Evolutionary conservation across 495 filamentous ascomycete species (phyloP).

Genomic region (Tuber melanosporum): DNA sequence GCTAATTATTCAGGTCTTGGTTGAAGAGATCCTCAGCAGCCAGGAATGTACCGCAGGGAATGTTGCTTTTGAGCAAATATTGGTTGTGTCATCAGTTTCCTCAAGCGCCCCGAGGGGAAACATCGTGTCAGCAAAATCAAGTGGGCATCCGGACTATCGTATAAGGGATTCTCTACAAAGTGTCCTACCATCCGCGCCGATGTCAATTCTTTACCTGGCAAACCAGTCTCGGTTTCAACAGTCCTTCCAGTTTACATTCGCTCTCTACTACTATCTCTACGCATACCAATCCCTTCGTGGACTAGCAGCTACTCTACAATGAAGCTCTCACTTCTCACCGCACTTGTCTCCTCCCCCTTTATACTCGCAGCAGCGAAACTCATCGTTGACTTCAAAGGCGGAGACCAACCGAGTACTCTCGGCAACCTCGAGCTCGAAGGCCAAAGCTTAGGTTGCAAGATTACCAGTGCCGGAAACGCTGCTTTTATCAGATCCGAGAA

Average conservation of each 20-base stretch:
- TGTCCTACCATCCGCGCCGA: not conserved
- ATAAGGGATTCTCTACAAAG: not conserved
- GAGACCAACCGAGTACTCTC: slow-evolving; percentile 21
- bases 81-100: not conserved
- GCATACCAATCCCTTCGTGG: not conserved
- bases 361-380: slow-evolving; percentile 19
- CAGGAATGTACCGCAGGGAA: not conserved
- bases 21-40: not conserved
- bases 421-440: slow-evolving; percentile 35
- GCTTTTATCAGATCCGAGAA: slow-evolving; percentile 37
- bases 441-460: slow-evolving; percentile 30
- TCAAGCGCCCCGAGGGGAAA: not conserved
- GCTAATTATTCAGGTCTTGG: not conserved
- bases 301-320: slow-evolving; percentile 5
- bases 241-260: not conserved
- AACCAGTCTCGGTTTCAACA: not conserved
- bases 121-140: not conserved
- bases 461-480: slow-evolving; percentile 26
- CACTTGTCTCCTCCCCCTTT: slow-evolving; percentile 12
- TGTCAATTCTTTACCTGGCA: not conserved
- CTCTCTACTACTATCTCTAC: not conserved
- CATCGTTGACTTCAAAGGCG: slow-evolving; percentile 35
- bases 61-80: not conserved
- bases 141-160: not conserved
- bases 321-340: slow-evolving; percentile 19